These are phyloP conservation scores for Alopecurus myosuroides DNA, from an alignment of 176 grass and related monocot species.

Conservation along the genomic window DNA sequence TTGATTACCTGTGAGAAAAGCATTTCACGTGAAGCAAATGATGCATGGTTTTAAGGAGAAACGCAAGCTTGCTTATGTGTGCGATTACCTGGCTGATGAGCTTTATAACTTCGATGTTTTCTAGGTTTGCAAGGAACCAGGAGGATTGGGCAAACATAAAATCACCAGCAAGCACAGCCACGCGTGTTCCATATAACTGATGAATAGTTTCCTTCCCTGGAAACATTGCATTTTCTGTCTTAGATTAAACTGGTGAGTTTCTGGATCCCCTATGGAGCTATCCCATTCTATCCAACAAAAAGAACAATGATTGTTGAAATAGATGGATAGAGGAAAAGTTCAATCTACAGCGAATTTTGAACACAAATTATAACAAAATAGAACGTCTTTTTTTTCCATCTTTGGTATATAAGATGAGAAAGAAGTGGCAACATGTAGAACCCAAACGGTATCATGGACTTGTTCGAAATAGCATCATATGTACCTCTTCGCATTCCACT, in stretches of 20 bases:
- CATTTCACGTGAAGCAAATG: neutral
- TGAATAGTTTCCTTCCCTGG: conserved; percentile 86
- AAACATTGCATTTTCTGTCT: neutral
- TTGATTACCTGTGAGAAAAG: conserved; percentile 73
- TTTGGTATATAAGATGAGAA: no score
- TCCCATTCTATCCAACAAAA: no score
- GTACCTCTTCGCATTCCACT: conserved; percentile 93
- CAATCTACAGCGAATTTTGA: no score
- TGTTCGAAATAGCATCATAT: neutral
- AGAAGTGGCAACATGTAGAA: no score
- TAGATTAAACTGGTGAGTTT: no score
- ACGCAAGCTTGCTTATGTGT: neutral
- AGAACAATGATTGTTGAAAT: no score
- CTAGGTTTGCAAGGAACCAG: conserved; percentile 94
- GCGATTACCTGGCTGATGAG: conserved; percentile 86
- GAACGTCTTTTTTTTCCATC: no score
- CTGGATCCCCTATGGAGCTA: no score
- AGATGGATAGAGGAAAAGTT: no score
- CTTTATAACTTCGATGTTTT: conserved; percentile 95
- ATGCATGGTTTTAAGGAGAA: neutral
- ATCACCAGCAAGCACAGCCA: conserved; percentile 89
- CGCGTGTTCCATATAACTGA: conserved; percentile 80
- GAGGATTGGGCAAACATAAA: conserved; percentile 99
- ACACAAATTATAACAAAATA: no score
- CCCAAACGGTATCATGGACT: no score